These are phyloP conservation scores for Tetratostichococcus sp. DNA, from an alignment of 139 green algal species.

Conservation along the genomic window DNA sequence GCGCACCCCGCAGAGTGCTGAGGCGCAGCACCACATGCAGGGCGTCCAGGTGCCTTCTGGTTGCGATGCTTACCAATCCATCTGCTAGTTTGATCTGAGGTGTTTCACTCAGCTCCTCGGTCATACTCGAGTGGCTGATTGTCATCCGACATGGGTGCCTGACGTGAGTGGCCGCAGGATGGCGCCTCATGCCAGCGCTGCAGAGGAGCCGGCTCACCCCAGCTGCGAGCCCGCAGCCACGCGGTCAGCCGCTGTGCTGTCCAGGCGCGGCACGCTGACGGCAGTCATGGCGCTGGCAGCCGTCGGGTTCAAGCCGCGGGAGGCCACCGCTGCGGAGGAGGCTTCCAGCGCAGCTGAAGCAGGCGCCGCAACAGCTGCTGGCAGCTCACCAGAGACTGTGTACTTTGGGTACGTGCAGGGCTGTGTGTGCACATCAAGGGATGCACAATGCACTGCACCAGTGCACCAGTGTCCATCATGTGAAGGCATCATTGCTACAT, in stretches of 20 bases:
- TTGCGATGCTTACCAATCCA: too few species aligned
- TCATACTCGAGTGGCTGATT: too few species aligned
- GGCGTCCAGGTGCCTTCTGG: not conserved
- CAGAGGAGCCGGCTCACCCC: not conserved
- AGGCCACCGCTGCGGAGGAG: not conserved
- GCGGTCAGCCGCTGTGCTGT: not conserved
- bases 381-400: not conserved
- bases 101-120: too few species aligned
- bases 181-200: not conserved
- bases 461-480: too few species aligned
- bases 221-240: not conserved
- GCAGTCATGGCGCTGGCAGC: not conserved
- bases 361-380: too few species aligned
- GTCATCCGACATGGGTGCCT: too few species aligned
- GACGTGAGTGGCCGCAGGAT: too few species aligned
- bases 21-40: not conserved
- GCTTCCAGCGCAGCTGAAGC: not conserved
- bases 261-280: not conserved
- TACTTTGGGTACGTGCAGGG: not conserved
- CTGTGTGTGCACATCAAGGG: too few species aligned
- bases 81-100: too few species aligned
- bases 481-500: conserved; percentile 4
- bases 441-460: too few species aligned
- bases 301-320: not conserved
- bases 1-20: too few species aligned